Evolutionary conservation across 176 grass and related monocot genomes (phyloP), one percentile per base, ranked within the genome.

Genomic region (Calamus simplicifolius): DNA sequence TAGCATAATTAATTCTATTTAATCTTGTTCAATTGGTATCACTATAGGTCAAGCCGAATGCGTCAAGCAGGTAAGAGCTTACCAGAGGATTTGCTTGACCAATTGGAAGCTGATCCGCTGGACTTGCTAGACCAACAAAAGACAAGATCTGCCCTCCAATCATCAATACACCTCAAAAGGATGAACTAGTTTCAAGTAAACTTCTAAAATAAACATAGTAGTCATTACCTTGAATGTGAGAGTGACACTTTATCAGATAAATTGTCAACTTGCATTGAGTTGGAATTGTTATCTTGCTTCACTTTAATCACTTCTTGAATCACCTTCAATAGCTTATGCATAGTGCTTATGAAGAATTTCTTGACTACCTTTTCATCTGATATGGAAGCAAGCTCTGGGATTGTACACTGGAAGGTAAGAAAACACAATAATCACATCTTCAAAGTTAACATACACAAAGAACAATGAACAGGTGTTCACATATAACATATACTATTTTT

Each of bases 371-470:
- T 81, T 69, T 88, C 88, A 29, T 97, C 84, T 72, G 87, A 79
- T 88, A 97, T 76, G 13, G 73, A 80, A 68, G 93, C 87, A 66
- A 97, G 69, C 64, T 91, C 87, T 13, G 77, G 74, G 76, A 97
- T 91, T 1, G 71, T 80, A 51, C 78, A 75, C 93, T 97, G 66
- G 21, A 81, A 62, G 78, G 17, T 4, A 48, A 70, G 59, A 19
- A 61, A 76, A 70, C 8, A 63, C 50, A 49, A 67, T 55, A 71
- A 31, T 25, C 38, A 29, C 26, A 35, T 68, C 52, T 43, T 18
- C 30, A 54, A 29, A 67, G 23, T 23, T 19, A 56, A 10, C 21
- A 21, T n/a, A 55, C 21, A 16, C 19, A 2, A 55, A 55, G 17
- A 7, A 55, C 52, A 35, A 35, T 6, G 8, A 35, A 10, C 31